Base-by-base conservation (phyloP, 495 filamentous ascomycete species). In the Annulohypoxylon moriforme region DNA sequence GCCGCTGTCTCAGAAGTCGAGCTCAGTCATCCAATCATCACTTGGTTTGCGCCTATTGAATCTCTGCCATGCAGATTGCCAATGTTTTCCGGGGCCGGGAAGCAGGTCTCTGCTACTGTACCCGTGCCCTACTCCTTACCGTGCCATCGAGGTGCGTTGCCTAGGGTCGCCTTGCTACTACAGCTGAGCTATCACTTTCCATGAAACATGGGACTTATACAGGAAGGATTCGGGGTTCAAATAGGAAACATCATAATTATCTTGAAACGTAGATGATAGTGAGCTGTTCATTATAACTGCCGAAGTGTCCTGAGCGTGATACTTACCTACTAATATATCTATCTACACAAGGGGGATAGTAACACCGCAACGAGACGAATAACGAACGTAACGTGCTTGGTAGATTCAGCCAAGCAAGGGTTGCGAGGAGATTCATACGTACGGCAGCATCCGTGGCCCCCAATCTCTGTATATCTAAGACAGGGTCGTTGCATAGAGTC, bases 1-100 rank as follows among this genome's bases (percentile, higher is more conserved):
- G 38, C 71, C 71, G 67, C 36, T 27, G 67, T 71, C 67, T 74
- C 71, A 71, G 53, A 33, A 67, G 29, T 60, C 58, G 64, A 67
- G 58, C 42, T 56, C 67, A 59, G 52, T 33, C 33, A 64, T 71
- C 71, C 71, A 74, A 71, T 71, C 62, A 61, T 66, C 57, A 38
- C 52, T 10, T 10, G 52, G 62, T 25, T 52, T 62, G 71, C 67
- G 71, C 58, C 59, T 74, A 67, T 64, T 33, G 50, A 67, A 63
- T 42, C 33, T 52, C n/a, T 40, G 11, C 22, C 34, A 57, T 33
- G 34, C 62, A 52, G 47, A n/a, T 31, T 20, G 24, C 69, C 25
- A 46, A 36, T 50, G 29, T 33, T 57, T 46, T 33, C 10, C 46
- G 40, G 36, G 69, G 60, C 40, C 59, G 16, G 9, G 3, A 62